Conservation (phyloP, 305 asterid genomes). For the Fraxinus nigra region DNA sequence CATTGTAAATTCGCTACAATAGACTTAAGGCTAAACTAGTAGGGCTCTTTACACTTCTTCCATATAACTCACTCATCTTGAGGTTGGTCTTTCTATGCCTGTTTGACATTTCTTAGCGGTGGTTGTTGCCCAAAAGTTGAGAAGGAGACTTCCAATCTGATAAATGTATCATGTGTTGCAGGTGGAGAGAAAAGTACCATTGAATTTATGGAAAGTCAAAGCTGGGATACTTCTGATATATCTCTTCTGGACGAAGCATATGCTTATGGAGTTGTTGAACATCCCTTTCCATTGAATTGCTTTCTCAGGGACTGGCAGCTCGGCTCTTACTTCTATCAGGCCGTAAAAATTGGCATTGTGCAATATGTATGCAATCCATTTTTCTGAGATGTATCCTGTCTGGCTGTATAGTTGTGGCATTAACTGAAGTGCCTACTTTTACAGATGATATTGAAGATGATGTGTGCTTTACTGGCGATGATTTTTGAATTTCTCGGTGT, state of each 20-base stretch:
- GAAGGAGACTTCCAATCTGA: not conserved
- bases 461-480: constrained; percentile 86
- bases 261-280: constrained; percentile 83
- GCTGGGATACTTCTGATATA: constrained; percentile 53
- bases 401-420: constrained; percentile 14
- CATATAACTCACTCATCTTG: not conserved
- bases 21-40: not conserved
- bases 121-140: not conserved
- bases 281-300: constrained; percentile 86
- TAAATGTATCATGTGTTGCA: constrained; percentile 36
- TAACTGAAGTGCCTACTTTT: constrained; percentile 21
- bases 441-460: constrained; percentile 94
- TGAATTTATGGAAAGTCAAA: constrained; percentile 83
- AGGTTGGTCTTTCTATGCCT: not conserved
- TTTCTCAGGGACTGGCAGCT: constrained; percentile 73
- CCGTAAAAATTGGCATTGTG: constrained; percentile 92
- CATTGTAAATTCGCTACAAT: not conserved
- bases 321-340: constrained; percentile 89
- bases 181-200: constrained; percentile 92
- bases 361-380: constrained; percentile 68
- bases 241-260: constrained; percentile 90
- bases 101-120: not conserved
- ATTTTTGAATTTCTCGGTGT: constrained; percentile 67
- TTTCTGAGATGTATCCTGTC: constrained; percentile 1
- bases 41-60: not conserved